Conservation (phyloP, 2,329 filamentous ascomycete species). For the Aureobasidium subglaciale region DNA sequence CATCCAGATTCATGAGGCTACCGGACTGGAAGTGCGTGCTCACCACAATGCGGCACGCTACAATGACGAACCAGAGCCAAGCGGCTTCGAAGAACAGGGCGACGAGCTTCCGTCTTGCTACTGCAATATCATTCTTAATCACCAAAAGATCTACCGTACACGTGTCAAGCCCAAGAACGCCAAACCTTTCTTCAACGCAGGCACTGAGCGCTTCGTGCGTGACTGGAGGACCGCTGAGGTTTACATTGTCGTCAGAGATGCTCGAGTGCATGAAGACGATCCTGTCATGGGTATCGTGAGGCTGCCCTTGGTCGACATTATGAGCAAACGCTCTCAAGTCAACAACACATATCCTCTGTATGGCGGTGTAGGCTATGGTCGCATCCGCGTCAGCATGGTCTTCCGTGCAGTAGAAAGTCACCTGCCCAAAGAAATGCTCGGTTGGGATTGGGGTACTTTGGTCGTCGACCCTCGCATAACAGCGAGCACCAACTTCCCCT, state of each 20-base stretch:
- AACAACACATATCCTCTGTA: slow-evolving; percentile 60
- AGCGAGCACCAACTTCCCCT: slow-evolving; percentile 40
- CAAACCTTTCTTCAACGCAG: slow-evolving; percentile 73
- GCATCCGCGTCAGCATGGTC: slow-evolving; percentile 62
- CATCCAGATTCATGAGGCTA: slow-evolving; percentile 67
- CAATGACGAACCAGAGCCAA: slow-evolving; percentile 43
- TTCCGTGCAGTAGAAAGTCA: slow-evolving; percentile 63
- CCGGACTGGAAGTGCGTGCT: slow-evolving; percentile 55
- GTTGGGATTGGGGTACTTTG: slow-evolving; percentile 67
- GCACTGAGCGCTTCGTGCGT: slow-evolving; percentile 63
- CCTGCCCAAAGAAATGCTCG: slow-evolving; percentile 51
- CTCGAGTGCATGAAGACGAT: slow-evolving; percentile 62
- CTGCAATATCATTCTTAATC: slow-evolving; percentile 66
- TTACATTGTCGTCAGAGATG: slow-evolving; percentile 60
- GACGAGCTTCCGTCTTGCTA: slow-evolving; percentile 63
- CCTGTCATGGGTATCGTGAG: slow-evolving; percentile 63
- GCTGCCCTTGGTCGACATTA: slow-evolving; percentile 55
- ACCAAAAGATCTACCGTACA: slow-evolving; percentile 61
- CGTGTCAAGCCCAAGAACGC: slow-evolving; percentile 71
- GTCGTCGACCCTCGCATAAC: slow-evolving; percentile 52
- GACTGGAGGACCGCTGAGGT: slow-evolving; percentile 63
- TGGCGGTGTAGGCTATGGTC: slow-evolving; percentile 66
- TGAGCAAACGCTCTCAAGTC: slow-evolving; percentile 57
- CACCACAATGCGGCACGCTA: slow-evolving; percentile 49
- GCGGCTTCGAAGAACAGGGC: slow-evolving; percentile 53